Evolutionary conservation across 2,329 filamentous ascomycete species (phyloP).

Genomic region (Fusarium torulosum): DNA sequence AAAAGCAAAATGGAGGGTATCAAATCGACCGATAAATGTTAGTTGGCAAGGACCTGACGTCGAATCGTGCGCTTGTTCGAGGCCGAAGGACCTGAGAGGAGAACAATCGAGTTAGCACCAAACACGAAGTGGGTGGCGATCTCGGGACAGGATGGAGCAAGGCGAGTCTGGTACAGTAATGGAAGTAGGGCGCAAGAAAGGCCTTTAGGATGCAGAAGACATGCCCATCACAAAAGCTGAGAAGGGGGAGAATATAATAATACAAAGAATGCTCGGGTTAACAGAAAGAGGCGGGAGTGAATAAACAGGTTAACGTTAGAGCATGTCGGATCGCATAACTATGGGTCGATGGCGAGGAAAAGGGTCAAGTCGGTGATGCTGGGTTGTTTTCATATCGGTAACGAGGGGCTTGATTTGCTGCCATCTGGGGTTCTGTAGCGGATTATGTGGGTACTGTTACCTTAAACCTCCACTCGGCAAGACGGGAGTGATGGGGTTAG

Average conservation of each 20-base stretch:
- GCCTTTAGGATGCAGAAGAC: conserved; percentile 38
- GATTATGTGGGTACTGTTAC: conserved; percentile 32
- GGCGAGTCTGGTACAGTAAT: conserved; percentile 20
- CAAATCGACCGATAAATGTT: conserved; percentile 37
- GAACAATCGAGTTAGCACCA: conserved; percentile 37
- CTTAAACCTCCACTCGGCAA: conserved; percentile 28
- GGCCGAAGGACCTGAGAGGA: conserved; percentile 27
- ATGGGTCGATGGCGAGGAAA: conserved; percentile 48
- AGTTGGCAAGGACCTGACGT: conserved; percentile 31
- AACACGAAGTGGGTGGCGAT: conserved; percentile 47
- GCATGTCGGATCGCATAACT: conserved; percentile 42
- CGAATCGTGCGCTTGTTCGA: conserved; percentile 40
- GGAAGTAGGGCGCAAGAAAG: conserved; percentile 33
- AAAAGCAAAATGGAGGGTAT: conserved; percentile 27
- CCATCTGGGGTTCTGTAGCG: conserved; percentile 34
- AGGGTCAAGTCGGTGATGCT: conserved; percentile 45
- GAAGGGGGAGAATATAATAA: conserved; percentile 24
- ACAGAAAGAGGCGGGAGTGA: conserved; percentile 10
- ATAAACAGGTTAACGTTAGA: conserved; percentile 17
- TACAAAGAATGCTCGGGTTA: conserved; percentile 14
- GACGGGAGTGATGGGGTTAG: conserved; percentile 16
- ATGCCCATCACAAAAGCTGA: conserved; percentile 35
- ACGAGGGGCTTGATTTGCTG: conserved; percentile 46
- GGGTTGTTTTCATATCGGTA: conserved; percentile 41
- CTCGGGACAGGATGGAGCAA: conserved; percentile 35